Conservation (phyloP, 352 stramenopile genomes). For the Globisporangium canariense region DNA sequence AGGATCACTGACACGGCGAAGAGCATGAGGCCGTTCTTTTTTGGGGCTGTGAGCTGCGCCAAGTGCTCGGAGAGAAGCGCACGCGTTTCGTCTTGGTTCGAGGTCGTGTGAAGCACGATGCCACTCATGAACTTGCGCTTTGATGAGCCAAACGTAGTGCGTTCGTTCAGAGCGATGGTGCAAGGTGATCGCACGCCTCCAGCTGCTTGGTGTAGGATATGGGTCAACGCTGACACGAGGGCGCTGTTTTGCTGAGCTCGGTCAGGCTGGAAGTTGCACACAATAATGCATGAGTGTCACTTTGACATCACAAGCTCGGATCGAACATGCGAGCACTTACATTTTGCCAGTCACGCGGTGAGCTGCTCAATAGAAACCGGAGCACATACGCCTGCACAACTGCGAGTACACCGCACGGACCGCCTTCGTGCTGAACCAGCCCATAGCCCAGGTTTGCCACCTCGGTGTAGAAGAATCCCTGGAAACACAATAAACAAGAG, state of each 20-base stretch:
- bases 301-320: not conserved
- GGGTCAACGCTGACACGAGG: slow-evolving; percentile 43
- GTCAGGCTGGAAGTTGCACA: slow-evolving; percentile 26
- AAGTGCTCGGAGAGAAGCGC: slow-evolving; percentile 33
- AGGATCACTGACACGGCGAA: slow-evolving; percentile 70
- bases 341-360: slow-evolving; percentile 54
- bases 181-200: slow-evolving; percentile 22
- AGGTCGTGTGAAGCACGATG: slow-evolving; percentile 30
- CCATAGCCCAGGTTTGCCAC: slow-evolving; percentile 73
- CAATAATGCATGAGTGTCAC: not conserved
- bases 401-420: slow-evolving; percentile 93
- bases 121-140: slow-evolving; percentile 48
- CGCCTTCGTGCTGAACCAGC: slow-evolving; percentile 91
- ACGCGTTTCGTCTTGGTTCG: slow-evolving; percentile 31
- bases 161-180: slow-evolving; percentile 35
- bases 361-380: slow-evolving; percentile 53
- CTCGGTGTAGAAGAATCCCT: slow-evolving; percentile 73
- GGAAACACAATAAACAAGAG: not conserved
- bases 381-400: slow-evolving; percentile 92
- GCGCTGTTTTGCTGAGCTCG: slow-evolving; percentile 34
- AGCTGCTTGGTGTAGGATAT: slow-evolving; percentile 68
- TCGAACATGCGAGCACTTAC: slow-evolving; percentile 30
- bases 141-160: slow-evolving; percentile 7
- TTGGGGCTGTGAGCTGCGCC: slow-evolving; percentile 44
- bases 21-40: slow-evolving; percentile 67